Evolutionary conservation across 495 filamentous ascomycete species (phyloP), one percentile per base, ranked within the genome.

Genomic region (Geoglossum glabrum): DNA sequence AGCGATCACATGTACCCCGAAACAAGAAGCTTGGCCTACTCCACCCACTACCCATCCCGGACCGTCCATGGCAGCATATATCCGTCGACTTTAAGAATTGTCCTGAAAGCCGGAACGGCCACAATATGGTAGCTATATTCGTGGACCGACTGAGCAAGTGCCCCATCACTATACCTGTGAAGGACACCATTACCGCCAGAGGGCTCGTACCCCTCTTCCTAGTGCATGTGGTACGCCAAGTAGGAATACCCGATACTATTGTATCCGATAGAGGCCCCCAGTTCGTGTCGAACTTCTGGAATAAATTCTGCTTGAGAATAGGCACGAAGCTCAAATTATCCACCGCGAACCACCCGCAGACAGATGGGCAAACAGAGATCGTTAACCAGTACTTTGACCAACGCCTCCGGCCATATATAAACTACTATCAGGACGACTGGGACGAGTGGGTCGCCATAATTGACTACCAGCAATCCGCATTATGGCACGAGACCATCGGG

Each of bases 51-150:
- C 47, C 45, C 21, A 21, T 57, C 8, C 58, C 59, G 28, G 45
- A 61, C 11, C 15, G 33, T n/a, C 43, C 43, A 15, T 64, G 47
- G 59, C 4, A 54, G n/a, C 30, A 57, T 19, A 46, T 64, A 3
- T 54, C 57, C 13, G 33, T 65, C 11, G 33, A 63, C 55, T 62
- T 64, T 30, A 61, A 62, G 33, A 59, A 38, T 21, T 13, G 31
- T 28, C 28, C 61, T 23, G n/a, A 23, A 27, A 56, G 28, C 49
- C 5, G n/a, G 7, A 27, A 21, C 11, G 27, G 23, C 26, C 27
- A 31, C n/a, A 56, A 26, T 47, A 59, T 38, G 15, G 27, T 28
- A 17, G 36, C 17, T 3, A 59, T 59, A 7, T 38, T 56, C 21
- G 54, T 59, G 1, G 54, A 40, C 13, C 15, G 27, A 5, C 21